Percentiles rank a stretch among this genome's conserved stretches.
These are phyloP conservation scores for Hypoxylon sp. DNA, from an alignment of 2,329 filamentous ascomycete species.

Conservation along the genomic window DNA sequence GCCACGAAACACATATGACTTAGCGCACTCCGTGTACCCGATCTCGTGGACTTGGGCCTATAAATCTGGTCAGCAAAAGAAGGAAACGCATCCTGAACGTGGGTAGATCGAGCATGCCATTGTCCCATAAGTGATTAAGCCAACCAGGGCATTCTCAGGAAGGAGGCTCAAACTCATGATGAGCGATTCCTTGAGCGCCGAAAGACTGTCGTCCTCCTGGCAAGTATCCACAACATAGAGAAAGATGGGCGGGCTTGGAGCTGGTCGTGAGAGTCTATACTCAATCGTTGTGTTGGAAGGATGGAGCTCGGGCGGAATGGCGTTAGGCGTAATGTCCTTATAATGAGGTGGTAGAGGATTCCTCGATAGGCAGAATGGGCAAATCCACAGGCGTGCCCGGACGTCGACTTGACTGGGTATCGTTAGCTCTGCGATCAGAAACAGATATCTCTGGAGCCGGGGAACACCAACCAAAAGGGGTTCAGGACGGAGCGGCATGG, in stretches of 20 bases:
- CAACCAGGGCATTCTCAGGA: constrained; percentile 84
- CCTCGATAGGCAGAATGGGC: constrained; percentile 86
- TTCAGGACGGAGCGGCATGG: constrained; percentile 97
- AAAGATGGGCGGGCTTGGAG: constrained; percentile 88
- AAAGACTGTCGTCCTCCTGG: constrained; percentile 87
- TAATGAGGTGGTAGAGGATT: constrained; percentile 88
- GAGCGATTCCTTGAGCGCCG: constrained; percentile 86
- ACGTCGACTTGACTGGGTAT: constrained; percentile 80
- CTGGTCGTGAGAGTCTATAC: constrained; percentile 83
- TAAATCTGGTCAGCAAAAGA: constrained; percentile 42
- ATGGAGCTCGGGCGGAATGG: constrained; percentile 86
- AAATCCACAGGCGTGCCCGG: constrained; percentile 87
- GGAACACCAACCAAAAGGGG: constrained; percentile 83
- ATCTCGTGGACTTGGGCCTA: constrained; percentile 97
- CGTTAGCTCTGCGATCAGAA: constrained; percentile 43
- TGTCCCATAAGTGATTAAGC: constrained; percentile 89
- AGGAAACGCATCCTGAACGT: background rate
- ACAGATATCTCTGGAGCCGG: constrained; percentile 1
- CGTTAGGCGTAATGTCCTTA: constrained; percentile 87
- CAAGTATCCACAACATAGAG: constrained; percentile 90
- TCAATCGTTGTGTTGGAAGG: constrained; percentile 90
- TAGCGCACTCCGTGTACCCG: constrained; percentile 96
- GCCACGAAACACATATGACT: constrained; percentile 97
- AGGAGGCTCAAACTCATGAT: constrained; percentile 87
- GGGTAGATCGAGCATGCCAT: constrained; percentile 72